These are phyloP conservation scores for Tricladium varicosporioides DNA, from an alignment of 2,329 filamentous ascomycete genomes.

Conservation along the genomic window DNA sequence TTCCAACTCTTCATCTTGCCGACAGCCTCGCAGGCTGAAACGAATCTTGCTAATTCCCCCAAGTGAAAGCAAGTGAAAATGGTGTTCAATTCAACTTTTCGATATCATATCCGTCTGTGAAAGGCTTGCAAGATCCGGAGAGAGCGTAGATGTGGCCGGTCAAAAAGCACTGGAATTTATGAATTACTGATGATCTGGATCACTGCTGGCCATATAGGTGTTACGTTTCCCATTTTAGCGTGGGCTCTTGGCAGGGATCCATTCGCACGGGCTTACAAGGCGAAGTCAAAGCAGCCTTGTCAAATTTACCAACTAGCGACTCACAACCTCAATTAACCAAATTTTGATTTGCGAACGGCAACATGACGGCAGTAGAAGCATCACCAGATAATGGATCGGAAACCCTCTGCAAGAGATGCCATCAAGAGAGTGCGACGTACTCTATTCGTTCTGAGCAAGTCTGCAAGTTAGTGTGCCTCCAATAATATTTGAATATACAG, in stretches of 20 bases:
- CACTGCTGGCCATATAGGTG: background rate
- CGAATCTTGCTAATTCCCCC: background rate
- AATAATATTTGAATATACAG: conserved; percentile 8
- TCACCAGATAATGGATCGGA: background rate
- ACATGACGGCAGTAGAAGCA: background rate
- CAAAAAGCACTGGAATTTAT: background rate
- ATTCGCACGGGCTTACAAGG: conserved; percentile 3
- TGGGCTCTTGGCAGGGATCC: too few species aligned
- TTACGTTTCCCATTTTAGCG: too few species aligned
- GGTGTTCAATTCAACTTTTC: too few species aligned
- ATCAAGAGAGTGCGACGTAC: conserved; percentile 26
- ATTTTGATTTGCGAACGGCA: background rate
- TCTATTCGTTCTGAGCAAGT: conserved; percentile 34
- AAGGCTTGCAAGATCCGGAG: background rate
- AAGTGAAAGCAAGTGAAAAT: background rate
- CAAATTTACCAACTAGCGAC: background rate
- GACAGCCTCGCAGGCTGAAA: conserved; percentile 26
- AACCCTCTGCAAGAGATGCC: conserved; percentile 31
- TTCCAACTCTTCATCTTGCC: conserved; percentile 53
- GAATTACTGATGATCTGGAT: background rate
- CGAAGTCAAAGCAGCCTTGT: conserved; percentile 16
- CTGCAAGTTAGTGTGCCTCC: conserved; percentile 29
- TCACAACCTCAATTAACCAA: background rate
- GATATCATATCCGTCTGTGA: background rate
- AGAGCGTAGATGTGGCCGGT: background rate